Percentiles rank a stretch among this genome's conserved stretches.
Evolutionary conservation across 2,329 filamentous ascomycete species (phyloP).

Genomic region (Venturia carpophila): DNA sequence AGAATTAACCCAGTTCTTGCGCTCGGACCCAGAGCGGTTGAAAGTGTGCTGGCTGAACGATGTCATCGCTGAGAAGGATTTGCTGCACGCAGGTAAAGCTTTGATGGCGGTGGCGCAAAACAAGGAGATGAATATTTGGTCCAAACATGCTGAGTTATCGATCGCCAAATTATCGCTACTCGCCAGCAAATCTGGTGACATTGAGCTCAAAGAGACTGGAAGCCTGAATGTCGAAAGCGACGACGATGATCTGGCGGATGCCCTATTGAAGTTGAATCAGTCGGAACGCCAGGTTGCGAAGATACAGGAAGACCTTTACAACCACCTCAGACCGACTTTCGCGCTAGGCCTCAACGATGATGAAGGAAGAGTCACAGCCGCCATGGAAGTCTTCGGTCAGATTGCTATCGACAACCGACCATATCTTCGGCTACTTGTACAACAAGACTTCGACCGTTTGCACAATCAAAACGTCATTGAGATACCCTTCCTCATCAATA

Average conservation of each 20-base stretch:
- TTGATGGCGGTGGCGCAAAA: slow-evolving; percentile 62
- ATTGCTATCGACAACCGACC: not conserved
- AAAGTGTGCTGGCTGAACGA: slow-evolving; percentile 95
- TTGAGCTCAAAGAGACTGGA: not conserved
- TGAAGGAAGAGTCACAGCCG: not conserved
- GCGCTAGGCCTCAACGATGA: slow-evolving; percentile 18
- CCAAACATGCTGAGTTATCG: slow-evolving; percentile 85
- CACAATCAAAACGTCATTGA: not conserved
- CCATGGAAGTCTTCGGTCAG: slow-evolving; percentile 8
- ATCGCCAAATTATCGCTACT: slow-evolving; percentile 71
- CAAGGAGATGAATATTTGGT: slow-evolving; percentile 77
- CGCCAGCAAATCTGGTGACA: slow-evolving; percentile 41
- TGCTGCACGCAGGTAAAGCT: slow-evolving; percentile 61
- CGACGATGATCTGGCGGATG: not conserved
- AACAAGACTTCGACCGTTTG: not conserved
- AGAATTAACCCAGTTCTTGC: slow-evolving; percentile 70
- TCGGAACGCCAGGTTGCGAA: not conserved
- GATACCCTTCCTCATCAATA: slow-evolving; percentile 55
- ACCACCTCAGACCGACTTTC: not conserved
- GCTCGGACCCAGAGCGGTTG: slow-evolving; percentile 53
- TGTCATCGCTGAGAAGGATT: slow-evolving; percentile 66
- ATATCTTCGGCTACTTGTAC: slow-evolving; percentile 21
- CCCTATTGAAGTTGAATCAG: not conserved
- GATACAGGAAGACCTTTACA: slow-evolving; percentile 6
- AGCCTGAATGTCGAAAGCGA: slow-evolving; percentile 5